Percentiles rank a stretch among this genome's conserved stretches.
These are phyloP conservation scores for Pisolithus sp. DNA, from an alignment of 768 basidiomycete species.

Conservation along the genomic window DNA sequence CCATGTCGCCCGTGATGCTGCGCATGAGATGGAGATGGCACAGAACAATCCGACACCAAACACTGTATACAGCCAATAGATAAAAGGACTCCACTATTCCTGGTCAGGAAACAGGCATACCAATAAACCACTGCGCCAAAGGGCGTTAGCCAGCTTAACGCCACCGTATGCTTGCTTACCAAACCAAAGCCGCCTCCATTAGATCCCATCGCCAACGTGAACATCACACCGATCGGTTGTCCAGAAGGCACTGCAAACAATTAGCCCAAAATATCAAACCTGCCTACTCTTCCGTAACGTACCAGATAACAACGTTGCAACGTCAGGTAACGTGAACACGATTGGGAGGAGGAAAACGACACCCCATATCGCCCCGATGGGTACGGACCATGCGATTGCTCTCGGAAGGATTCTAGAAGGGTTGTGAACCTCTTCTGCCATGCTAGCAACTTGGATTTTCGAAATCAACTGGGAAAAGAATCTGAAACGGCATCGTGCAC, in stretches of 20 bases:
- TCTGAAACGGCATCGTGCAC: slow-evolving; percentile 3
- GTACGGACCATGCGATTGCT: slow-evolving; percentile 49
- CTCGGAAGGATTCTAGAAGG: slow-evolving; percentile 48
- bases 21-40: slow-evolving; percentile 58
- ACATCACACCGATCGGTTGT: slow-evolving; percentile 60
- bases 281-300: slow-evolving; percentile 5
- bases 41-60: slow-evolving; percentile 56
- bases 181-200: slow-evolving; percentile 57
- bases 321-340: slow-evolving; percentile 58
- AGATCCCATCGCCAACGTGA: slow-evolving; percentile 56
- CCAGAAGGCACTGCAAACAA: slow-evolving; percentile 42
- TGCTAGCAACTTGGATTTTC: slow-evolving; percentile 41
- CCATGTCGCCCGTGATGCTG: slow-evolving; percentile 66
- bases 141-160: background rate
- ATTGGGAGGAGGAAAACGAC: slow-evolving; percentile 56
- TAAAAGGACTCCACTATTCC: background rate
- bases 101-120: slow-evolving; percentile 20
- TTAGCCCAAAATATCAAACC: background rate
- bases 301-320: slow-evolving; percentile 47
- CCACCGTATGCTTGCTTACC: slow-evolving; percentile 26
- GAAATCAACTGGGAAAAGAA: slow-evolving; percentile 1
- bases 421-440: slow-evolving; percentile 63
- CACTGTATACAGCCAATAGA: slow-evolving; percentile 26
- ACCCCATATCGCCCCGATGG: slow-evolving; percentile 46
- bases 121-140: slow-evolving; percentile 34